phyloP scores from a whole-genome alignment of 2,329 filamentous ascomycete genomes.

The Gyromitra esculenta region DNA sequence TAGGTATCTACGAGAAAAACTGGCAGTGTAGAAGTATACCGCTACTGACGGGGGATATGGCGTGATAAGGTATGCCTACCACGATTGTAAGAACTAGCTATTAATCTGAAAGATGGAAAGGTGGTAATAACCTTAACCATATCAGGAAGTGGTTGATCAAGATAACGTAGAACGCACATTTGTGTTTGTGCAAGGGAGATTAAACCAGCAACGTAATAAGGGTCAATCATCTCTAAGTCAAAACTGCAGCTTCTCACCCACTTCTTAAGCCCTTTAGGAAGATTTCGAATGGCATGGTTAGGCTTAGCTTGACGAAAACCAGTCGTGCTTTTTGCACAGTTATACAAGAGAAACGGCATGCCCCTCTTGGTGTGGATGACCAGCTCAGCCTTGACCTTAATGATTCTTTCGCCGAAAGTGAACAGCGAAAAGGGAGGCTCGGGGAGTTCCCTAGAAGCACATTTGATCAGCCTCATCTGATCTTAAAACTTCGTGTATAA shows the following conservation, averaged over 20 bases:
- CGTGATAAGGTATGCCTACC: slow-evolving; percentile 29
- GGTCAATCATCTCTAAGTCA: slow-evolving; percentile 14
- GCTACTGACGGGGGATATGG: slow-evolving; percentile 12
- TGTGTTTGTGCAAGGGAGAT: slow-evolving; percentile 34
- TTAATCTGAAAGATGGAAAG: not conserved
- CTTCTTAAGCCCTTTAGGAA: not conserved
- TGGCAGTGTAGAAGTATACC: slow-evolving; percentile 23
- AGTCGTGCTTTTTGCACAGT: slow-evolving; percentile 5
- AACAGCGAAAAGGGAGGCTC: slow-evolving; percentile 23
- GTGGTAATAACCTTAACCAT: slow-evolving; percentile 12
- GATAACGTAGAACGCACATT: not conserved
- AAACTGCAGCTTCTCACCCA: slow-evolving; percentile 4
- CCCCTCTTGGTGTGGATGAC: slow-evolving; percentile 20
- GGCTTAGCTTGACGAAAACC: not conserved
- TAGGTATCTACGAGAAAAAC: slow-evolving; percentile 23
- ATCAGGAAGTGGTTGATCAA: slow-evolving; percentile 3
- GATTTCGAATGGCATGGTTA: not conserved
- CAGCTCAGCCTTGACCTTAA: slow-evolving; percentile 20
- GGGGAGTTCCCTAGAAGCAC: not conserved
- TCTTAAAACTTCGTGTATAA: not conserved
- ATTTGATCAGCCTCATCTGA: not conserved
- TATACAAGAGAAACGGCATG: slow-evolving; percentile 37
- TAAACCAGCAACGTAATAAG: slow-evolving; percentile 26
- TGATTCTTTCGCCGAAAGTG: slow-evolving; percentile 6
- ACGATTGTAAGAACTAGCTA: not conserved